phyloP scores from a whole-genome alignment of 179 eudicot species.

The Pouteria campechiana region DNA sequence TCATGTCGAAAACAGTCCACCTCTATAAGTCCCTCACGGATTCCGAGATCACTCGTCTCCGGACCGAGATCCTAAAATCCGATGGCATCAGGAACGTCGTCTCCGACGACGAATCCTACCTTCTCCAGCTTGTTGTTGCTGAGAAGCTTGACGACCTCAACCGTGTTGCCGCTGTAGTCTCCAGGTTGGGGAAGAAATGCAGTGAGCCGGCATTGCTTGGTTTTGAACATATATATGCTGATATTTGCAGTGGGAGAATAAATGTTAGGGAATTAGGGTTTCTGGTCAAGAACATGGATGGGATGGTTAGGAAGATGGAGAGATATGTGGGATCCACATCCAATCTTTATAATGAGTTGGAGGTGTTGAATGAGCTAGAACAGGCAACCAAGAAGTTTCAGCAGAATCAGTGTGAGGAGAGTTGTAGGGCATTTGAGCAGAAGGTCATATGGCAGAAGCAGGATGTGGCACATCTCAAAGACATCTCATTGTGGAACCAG shows the following conservation, averaged over 20 bases:
- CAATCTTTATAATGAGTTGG: slow-evolving; percentile 49
- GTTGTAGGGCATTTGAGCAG: slow-evolving; percentile 58
- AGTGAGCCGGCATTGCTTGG: slow-evolving; percentile 47
- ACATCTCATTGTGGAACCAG: slow-evolving; percentile 67
- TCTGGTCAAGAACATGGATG: slow-evolving; percentile 78
- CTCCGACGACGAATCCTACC: slow-evolving; percentile 35
- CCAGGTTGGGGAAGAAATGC: slow-evolving; percentile 72
- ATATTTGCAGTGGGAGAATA: slow-evolving; percentile 36
- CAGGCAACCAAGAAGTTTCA: slow-evolving; percentile 48
- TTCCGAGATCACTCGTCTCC: slow-evolving; percentile 36
- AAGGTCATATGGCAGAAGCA: slow-evolving; percentile 75
- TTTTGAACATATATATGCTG: slow-evolving; percentile 79
- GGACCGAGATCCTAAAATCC: slow-evolving; percentile 35
- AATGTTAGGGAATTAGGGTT: slow-evolving; percentile 47
- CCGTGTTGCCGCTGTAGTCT: slow-evolving; percentile 46
- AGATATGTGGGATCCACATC: slow-evolving; percentile 60
- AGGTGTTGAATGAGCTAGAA: slow-evolving; percentile 69
- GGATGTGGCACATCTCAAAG: slow-evolving; percentile 63
- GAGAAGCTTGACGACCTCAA: slow-evolving; percentile 73
- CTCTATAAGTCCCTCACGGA: slow-evolving; percentile 51
- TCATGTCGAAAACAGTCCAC: slow-evolving; percentile 68
- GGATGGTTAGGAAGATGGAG: slow-evolving; percentile 74
- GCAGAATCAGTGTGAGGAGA: slow-evolving; percentile 47
- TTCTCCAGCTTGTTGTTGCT: slow-evolving; percentile 40
- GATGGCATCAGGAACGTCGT: slow-evolving; percentile 53